Base-by-base conservation (phyloP, 2,329 filamentous ascomycete genomes). In the Talaromyces sp. region DNA sequence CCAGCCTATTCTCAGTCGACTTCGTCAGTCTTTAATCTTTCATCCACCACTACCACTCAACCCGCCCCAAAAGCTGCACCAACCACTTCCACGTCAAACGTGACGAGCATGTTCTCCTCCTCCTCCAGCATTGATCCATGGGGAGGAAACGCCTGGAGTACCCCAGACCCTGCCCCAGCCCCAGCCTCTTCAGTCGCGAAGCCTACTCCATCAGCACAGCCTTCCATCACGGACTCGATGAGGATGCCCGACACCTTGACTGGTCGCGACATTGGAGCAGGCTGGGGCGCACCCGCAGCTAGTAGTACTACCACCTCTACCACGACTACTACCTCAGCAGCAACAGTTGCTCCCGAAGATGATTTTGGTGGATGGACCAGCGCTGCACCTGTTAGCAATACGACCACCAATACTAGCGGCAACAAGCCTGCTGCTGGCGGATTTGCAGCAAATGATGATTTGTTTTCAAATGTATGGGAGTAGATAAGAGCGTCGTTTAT, bases 361-460 rank as follows among this genome's bases (percentile, higher is more conserved):
- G 93, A 98, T 72, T 98, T 97, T 79, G 93, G 93, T 21, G 93
- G 93, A 12, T 98, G 93, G 93, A 87, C 91, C 55, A 96, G 91
- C 72, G 86, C 87, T 50, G 80, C 82, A 79, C 88, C 84, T 71
- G 84, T 68, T 69, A 81, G 78, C 40, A 78, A 81, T 8, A 73
- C 77, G 0, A 73, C 70, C 7, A 63, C 73, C 11, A 67, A 64
- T 11, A 63, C 73, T 12, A 67, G 64, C 7, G 74, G 60, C 23
- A 63, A 69, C 42, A 77, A 89, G 77, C 80, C 87, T 37, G 78
- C 83, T 28, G 46, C 39, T 14, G 85, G 63, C 7, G 62, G 88
- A 68, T 87, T 84, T 21, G 86, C 83, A 60, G 87, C 86, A 61
- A 75, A 77, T 58, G 93, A 97, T 67, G 93, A 98, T 79, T 76